phyloP scores from a whole-genome alignment of 768 basidiomycete genomes.

The Trametes maxima region DNA sequence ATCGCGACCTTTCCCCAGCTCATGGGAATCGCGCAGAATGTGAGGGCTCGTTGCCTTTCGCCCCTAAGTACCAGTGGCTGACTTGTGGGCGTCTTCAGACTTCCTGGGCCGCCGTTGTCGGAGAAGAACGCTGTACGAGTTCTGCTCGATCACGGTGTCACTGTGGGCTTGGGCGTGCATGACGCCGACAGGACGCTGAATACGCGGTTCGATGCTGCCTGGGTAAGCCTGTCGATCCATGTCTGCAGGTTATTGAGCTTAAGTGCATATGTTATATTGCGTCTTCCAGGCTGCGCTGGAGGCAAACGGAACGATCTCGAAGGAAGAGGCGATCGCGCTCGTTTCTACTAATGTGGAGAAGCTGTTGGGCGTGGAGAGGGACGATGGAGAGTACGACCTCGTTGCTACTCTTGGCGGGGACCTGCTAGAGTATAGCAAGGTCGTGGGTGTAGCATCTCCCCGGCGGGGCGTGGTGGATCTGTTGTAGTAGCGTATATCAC shows the following conservation, averaged over 20 bases:
- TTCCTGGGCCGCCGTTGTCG: constrained; percentile 76
- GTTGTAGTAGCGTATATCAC: too few relatives aligned
- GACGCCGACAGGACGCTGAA: constrained; percentile 76
- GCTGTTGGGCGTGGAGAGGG: constrained; percentile 36
- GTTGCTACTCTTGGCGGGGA: too few relatives aligned
- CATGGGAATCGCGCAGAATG: constrained; percentile 72
- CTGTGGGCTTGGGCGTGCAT: constrained; percentile 66
- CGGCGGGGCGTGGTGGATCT: too few relatives aligned
- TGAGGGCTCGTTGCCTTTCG: constrained; percentile 27
- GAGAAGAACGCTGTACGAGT: constrained; percentile 58
- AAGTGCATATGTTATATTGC: too few relatives aligned
- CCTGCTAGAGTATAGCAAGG: too few relatives aligned
- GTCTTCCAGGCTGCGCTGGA: constrained; percentile 22
- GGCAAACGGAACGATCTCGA: constrained; percentile 30
- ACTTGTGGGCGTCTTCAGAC: constrained; percentile 34
- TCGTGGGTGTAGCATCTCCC: too few relatives aligned
- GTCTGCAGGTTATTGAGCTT: too few relatives aligned
- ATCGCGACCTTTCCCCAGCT: constrained; percentile 66
- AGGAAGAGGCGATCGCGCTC: constrained; percentile 41
- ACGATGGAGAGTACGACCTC: background rate
- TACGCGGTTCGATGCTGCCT: constrained; percentile 77
- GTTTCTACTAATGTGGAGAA: constrained; percentile 48
- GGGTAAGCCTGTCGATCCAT: constrained; percentile 49
- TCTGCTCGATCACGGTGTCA: constrained; percentile 69
- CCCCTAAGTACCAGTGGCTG: too few relatives aligned